A percentile compares a stretch with the other conserved stretches of the same genome.
These are phyloP conservation scores for Leptographium radiaticola DNA, from an alignment of 2,329 filamentous ascomycete species.

Conservation along the genomic window DNA sequence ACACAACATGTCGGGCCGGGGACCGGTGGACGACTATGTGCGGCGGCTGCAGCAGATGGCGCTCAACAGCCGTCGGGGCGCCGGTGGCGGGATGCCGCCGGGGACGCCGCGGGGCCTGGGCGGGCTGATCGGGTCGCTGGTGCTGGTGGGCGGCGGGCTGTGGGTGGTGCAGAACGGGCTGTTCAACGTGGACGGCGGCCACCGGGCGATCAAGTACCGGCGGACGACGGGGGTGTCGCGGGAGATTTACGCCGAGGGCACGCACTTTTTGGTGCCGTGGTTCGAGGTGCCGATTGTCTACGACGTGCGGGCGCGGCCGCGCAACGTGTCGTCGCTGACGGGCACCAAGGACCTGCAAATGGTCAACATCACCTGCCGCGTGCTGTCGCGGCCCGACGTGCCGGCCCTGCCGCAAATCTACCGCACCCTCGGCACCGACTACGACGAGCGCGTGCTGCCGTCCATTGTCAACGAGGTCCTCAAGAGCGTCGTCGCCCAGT, in stretches of 20 bases:
- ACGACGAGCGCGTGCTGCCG: conserved; percentile 90
- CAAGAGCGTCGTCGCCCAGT: conserved; percentile 97
- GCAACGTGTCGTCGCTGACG: conserved; percentile 91
- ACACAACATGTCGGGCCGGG: conserved; percentile 20
- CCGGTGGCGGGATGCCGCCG: conserved; percentile 29
- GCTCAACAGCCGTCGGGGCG: conserved; percentile 24
- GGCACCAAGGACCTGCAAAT: conserved; percentile 99
- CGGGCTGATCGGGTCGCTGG: conserved; percentile 26
- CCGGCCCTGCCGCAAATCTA: conserved; percentile 92
- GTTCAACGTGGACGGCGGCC: conserved; percentile 90
- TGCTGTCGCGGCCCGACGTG: conserved; percentile 81
- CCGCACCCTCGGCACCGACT: conserved; percentile 83
- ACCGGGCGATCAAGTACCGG: conserved; percentile 97
- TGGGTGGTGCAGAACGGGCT: conserved; percentile 46
- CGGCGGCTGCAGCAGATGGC: conserved; percentile 36
- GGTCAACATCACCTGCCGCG: conserved; percentile 99
- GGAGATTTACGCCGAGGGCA: conserved; percentile 95
- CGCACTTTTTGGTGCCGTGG: conserved; percentile 90
- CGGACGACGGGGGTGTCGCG: conserved; percentile 84
- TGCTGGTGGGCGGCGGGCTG: conserved; percentile 34
- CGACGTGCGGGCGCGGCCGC: conserved; percentile 93
- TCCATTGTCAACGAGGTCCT: conserved; percentile 98
- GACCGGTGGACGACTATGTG: conserved; percentile 36
- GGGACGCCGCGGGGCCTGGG: conserved; percentile 26
- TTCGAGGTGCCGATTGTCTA: conserved; percentile 94